Percentiles rank a stretch among this genome's conserved stretches.
Evolutionary conservation across 805 yeast genomes (phyloP).

Genomic region (Torulaspora maleeae): DNA sequence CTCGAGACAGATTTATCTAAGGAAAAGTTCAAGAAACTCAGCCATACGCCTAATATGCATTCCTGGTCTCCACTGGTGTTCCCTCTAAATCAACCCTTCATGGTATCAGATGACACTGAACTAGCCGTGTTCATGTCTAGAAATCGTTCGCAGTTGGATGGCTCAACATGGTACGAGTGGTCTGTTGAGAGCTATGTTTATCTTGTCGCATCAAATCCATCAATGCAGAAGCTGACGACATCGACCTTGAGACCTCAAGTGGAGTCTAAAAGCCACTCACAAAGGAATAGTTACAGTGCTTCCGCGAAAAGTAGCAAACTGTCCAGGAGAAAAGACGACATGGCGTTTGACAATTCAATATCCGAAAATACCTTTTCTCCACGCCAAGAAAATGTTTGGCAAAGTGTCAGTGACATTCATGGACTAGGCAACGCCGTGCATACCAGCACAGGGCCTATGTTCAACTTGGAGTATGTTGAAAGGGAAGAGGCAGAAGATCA

Average conservation of each 20-base stretch:
- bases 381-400: conserved; percentile 27
- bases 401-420: conserved; percentile 34
- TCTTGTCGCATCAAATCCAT: conserved; percentile 30
- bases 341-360: conserved; percentile 11
- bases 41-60: conserved; percentile 42
- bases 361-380: conserved; percentile 14
- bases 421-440: conserved; percentile 16
- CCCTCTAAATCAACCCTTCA: conserved; percentile 53
- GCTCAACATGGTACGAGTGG: conserved; percentile 67
- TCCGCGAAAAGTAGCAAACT: neutral
- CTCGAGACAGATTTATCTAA: conserved; percentile 9
- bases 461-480: conserved; percentile 5
- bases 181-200: conserved; percentile 49
- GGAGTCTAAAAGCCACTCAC: neutral
- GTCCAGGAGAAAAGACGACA: conserved; percentile 4
- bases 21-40: conserved; percentile 10
- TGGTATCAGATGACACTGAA: conserved; percentile 50
- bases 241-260: neutral
- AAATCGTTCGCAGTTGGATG: conserved; percentile 32
- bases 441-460: conserved; percentile 12
- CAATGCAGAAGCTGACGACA: conserved; percentile 8
- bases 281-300: neutral
- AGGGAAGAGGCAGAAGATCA: neutral
- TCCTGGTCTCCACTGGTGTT: conserved; percentile 71
- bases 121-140: conserved; percentile 51